Evolutionary conservation across 352 stramenopile genomes (phyloP).

Genomic region (Globisporangium iwayamae): DNA sequence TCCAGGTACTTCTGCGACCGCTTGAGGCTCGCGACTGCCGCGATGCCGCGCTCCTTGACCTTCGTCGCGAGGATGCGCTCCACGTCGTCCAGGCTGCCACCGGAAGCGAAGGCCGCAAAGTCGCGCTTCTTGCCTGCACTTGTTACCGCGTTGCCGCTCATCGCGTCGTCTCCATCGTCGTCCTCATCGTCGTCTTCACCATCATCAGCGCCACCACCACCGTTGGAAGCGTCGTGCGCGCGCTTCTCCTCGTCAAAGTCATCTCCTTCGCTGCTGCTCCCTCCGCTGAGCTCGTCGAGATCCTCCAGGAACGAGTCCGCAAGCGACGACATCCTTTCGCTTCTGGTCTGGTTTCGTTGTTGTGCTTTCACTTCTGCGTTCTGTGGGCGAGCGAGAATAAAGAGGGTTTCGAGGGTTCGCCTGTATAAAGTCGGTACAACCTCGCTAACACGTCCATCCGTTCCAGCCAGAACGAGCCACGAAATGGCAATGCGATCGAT

Average conservation of each 20-base stretch:
- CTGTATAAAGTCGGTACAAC: no score
- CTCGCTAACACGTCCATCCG: no score
- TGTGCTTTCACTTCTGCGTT: not conserved
- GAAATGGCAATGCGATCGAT: no score
- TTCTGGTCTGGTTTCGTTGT: not conserved
- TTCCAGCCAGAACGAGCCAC: no score
- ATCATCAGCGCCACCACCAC: constrained; percentile 17
- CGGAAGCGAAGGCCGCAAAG: constrained; percentile 19
- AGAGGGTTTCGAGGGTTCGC: no score
- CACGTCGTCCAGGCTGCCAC: constrained; percentile 26
- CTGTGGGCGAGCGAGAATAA: no score
- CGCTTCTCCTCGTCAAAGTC: constrained; percentile 12
- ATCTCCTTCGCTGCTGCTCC: constrained; percentile 73
- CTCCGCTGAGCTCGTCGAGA: constrained; percentile 84
- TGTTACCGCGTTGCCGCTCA: constrained; percentile 14
- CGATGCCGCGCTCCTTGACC: constrained; percentile 51
- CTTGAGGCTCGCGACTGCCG: constrained; percentile 66
- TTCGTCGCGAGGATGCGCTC: constrained; percentile 36
- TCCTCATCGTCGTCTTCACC: constrained; percentile 17
- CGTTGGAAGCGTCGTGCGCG: not conserved
- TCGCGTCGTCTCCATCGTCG: constrained; percentile 20
- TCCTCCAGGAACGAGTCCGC: constrained; percentile 89
- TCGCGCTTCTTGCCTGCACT: constrained; percentile 19
- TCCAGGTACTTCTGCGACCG: constrained; percentile 64
- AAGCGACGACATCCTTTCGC: constrained; percentile 68